Evolutionary conservation across 108 stramenopile genomes (phyloP).

Genomic region (Poteriospumella lacustris): DNA sequence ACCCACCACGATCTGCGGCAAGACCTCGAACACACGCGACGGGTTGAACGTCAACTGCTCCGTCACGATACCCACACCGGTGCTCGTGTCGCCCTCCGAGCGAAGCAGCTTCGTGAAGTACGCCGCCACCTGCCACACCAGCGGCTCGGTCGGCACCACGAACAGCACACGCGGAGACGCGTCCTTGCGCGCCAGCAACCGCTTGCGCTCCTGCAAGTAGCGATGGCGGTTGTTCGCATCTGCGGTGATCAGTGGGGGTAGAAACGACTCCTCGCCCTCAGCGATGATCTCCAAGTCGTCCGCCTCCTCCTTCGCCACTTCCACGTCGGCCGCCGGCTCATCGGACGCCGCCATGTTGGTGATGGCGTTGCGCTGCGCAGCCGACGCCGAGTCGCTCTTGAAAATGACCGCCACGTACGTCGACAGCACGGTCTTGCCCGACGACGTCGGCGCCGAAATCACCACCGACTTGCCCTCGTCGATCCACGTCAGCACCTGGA

Average conservation of each 20-base stretch:
- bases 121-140: conserved; percentile 99
- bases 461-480: conserved; percentile 83
- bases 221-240: conserved; percentile 95
- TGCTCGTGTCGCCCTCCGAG: neutral
- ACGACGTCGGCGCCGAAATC: conserved; percentile 95
- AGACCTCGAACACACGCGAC: conserved; percentile 42
- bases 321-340: conserved; percentile 87
- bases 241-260: conserved; percentile 75
- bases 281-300: conserved; percentile 91
- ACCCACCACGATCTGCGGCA: conserved; percentile 82
- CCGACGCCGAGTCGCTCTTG: neutral
- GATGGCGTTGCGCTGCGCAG: neutral
- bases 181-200: conserved; percentile 40
- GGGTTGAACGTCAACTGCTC: conserved; percentile 51
- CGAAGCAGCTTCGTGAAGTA: conserved; percentile 81
- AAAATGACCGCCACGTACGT: conserved; percentile 75
- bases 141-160: conserved; percentile 94
- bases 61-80: conserved; percentile 46
- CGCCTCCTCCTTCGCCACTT: conserved; percentile 91
- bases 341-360: conserved; percentile 63
- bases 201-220: conserved; percentile 81
- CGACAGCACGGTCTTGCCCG: conserved; percentile 96
- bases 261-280: conserved; percentile 57
- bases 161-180: conserved; percentile 65
- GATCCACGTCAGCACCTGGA: conserved; percentile 78